Percentiles rank a stretch among this genome's conserved stretches.
phyloP scores from a whole-genome alignment of 2,329 filamentous ascomycete genomes.

The Phialocephala subalpina region DNA sequence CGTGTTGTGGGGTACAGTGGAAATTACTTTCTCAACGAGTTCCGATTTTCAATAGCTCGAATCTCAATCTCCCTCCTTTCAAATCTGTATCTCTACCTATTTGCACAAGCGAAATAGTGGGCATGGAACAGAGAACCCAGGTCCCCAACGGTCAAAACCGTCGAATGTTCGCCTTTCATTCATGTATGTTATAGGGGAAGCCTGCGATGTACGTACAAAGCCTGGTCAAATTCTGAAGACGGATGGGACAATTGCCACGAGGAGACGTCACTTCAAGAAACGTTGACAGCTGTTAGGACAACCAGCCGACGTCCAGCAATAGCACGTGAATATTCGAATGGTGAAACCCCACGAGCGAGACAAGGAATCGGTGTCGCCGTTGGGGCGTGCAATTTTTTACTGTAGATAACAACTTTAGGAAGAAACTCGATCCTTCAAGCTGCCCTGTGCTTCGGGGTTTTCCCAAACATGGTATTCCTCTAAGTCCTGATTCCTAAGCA shows the following conservation, averaged over 20 bases:
- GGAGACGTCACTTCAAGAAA: background rate
- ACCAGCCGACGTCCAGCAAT: background rate
- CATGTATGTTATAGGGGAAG: constrained; percentile 1
- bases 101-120: background rate
- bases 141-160: background rate
- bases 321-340: constrained; percentile 1
- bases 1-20: background rate
- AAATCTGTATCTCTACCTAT: background rate
- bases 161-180: background rate
- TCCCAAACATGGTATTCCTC: background rate
- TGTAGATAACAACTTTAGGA: constrained; percentile 1
- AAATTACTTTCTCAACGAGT: background rate
- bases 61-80: background rate
- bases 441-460: constrained; percentile 3
- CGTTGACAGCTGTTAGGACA: background rate
- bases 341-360: background rate
- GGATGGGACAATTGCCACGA: background rate
- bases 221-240: background rate
- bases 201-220: background rate
- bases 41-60: background rate
- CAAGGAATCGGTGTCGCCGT: background rate
- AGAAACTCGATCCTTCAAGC: background rate
- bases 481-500: constrained; percentile 1
- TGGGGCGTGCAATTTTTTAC: background rate
- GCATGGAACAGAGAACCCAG: background rate